Conservation (phyloP, 2,329 filamentous ascomycete genomes). For the Venturia effusa region DNA sequence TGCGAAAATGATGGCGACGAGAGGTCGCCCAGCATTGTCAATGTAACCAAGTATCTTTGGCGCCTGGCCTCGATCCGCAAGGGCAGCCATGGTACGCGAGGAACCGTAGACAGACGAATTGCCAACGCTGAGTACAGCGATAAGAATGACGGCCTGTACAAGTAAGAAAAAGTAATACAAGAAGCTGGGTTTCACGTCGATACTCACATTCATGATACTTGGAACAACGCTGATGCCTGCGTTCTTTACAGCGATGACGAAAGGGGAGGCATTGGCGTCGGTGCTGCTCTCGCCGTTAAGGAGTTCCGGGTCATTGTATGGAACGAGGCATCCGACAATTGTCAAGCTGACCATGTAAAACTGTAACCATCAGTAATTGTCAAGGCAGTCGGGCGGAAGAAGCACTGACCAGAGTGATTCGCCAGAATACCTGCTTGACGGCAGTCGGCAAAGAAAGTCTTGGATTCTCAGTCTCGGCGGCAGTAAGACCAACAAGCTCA, state of each 20-base stretch:
- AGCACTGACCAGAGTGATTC: conserved; percentile 51
- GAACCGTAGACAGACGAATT: conserved; percentile 80
- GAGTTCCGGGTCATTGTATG: conserved; percentile 52
- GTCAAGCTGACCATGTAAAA: conserved; percentile 73
- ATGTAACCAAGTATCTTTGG: conserved; percentile 42
- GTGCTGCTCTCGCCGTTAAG: conserved; percentile 41
- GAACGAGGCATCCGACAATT: conserved; percentile 66
- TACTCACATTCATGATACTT: conserved; percentile 63
- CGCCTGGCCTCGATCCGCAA: conserved; percentile 57
- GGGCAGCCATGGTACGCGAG: conserved; percentile 71
- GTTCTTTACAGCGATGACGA: conserved; percentile 74
- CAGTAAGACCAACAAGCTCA: conserved; percentile 60
- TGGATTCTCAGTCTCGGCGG: conserved; percentile 62
- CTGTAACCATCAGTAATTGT: neutral
- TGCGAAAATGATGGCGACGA: conserved; percentile 36
- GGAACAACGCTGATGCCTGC: conserved; percentile 65
- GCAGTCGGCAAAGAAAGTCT: conserved; percentile 70
- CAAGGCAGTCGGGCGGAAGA: neutral
- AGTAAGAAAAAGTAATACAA: neutral
- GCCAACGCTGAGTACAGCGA: conserved; percentile 75
- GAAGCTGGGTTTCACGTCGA: neutral
- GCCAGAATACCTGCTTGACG: conserved; percentile 85
- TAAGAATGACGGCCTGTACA: conserved; percentile 52
- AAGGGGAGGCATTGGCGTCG: conserved; percentile 64
- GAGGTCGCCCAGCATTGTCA: conserved; percentile 43